Conservation (phyloP, 2,329 filamentous ascomycete genomes). For the Exserohilum rostratum region DNA sequence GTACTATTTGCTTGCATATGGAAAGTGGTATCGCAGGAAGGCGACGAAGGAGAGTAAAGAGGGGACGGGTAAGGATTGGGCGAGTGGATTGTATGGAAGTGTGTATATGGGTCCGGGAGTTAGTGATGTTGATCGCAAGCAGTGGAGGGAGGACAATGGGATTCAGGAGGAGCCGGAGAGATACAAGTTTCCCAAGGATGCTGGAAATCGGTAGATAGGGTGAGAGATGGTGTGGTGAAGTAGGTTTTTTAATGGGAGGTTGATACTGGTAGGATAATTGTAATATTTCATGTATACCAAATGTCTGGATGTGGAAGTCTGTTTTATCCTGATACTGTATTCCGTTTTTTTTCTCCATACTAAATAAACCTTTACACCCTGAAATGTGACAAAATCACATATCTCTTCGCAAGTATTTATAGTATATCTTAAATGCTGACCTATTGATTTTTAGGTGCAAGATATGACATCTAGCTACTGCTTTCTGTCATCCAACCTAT, state of each 20-base stretch:
- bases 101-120: conserved; percentile 66
- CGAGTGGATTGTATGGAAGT: conserved; percentile 63
- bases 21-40: conserved; percentile 63
- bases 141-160: conserved; percentile 58
- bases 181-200: conserved; percentile 15
- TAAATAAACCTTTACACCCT: too few species aligned
- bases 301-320: too few species aligned
- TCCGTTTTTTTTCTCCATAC: too few species aligned
- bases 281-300: too few species aligned
- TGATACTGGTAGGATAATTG: too few species aligned
- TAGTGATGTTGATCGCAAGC: conserved; percentile 57
- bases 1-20: conserved; percentile 67
- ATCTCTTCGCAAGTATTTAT: too few species aligned
- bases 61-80: conserved; percentile 61
- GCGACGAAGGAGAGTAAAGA: conserved; percentile 52
- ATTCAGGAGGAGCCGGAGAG: conserved; percentile 24
- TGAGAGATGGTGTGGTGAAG: neutral
- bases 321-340: too few species aligned
- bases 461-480: too few species aligned
- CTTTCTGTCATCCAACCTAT: too few species aligned
- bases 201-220: conserved; percentile 16
- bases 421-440: too few species aligned
- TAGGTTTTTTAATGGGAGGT: too few species aligned
- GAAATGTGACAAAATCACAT: neutral
- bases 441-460: too few species aligned